These are phyloP conservation scores for Tremella fuciformis DNA, from an alignment of 768 basidiomycete genomes.

Conservation along the genomic window DNA sequence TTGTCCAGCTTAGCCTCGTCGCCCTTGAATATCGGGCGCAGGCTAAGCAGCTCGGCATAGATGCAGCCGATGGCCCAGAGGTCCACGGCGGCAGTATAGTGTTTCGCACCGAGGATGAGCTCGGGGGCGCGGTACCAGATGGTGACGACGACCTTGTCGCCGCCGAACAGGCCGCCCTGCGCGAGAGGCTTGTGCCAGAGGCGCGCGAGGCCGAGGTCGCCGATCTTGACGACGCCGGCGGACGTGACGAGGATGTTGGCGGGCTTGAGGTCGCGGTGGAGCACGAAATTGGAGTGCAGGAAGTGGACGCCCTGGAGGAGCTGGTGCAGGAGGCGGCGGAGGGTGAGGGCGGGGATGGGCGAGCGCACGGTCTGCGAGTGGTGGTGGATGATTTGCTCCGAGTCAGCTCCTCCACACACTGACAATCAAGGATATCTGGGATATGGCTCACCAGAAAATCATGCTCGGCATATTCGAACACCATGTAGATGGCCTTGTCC, in stretches of 20 bases:
- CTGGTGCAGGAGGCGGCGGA: slow-evolving; percentile 92
- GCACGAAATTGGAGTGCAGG: slow-evolving; percentile 88
- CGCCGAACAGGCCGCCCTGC: slow-evolving; percentile 68
- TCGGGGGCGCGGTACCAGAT: slow-evolving; percentile 99
- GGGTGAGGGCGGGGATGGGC: slow-evolving; percentile 69
- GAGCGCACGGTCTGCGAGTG: slow-evolving; percentile 84
- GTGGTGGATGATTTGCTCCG: slow-evolving; percentile 96
- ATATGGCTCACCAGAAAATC: slow-evolving; percentile 78
- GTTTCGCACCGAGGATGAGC: slow-evolving; percentile 89
- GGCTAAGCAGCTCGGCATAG: slow-evolving; percentile 86
- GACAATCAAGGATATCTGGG: too few relatives aligned
- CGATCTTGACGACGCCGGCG: slow-evolving; percentile 87
- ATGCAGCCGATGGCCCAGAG: slow-evolving; percentile 99
- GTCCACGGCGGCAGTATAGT: slow-evolving; percentile 96
- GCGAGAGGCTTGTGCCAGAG: slow-evolving; percentile 88
- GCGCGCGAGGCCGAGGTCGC: slow-evolving; percentile 92
- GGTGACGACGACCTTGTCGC: slow-evolving; percentile 98
- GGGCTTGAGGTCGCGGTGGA: slow-evolving; percentile 96
- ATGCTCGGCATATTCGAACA: slow-evolving; percentile 98
- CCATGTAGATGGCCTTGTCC: slow-evolving; percentile 98
- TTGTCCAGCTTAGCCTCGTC: slow-evolving; percentile 93
- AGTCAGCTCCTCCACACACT: neutral
- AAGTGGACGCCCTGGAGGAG: slow-evolving; percentile 91
- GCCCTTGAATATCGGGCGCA: slow-evolving; percentile 96
- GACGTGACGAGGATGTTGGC: slow-evolving; percentile 96